Conservation (phyloP, 306 rosid species). For the Quercus glauca region DNA sequence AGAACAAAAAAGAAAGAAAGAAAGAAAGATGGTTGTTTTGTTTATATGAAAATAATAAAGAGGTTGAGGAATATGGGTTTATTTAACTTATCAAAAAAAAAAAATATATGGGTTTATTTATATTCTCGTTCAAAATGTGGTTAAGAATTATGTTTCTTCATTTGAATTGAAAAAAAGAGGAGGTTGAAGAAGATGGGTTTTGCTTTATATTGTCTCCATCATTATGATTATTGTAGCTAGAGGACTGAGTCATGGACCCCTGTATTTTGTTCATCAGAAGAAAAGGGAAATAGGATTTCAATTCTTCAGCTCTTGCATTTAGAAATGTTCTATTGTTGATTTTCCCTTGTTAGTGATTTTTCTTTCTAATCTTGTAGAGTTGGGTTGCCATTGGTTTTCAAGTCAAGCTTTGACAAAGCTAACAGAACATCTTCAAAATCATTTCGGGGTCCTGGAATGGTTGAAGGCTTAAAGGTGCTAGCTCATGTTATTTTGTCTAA, state of each 20-base stretch:
- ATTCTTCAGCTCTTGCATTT: background rate
- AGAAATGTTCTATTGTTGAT: constrained; percentile 4
- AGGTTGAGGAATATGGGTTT: too few relatives aligned
- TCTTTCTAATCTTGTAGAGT: constrained; percentile 49
- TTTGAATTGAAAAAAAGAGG: too few relatives aligned
- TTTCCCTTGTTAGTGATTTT: constrained; percentile 8
- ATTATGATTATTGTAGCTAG: too few relatives aligned
- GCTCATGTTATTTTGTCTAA: constrained; percentile 8
- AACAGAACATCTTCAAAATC: constrained; percentile 93
- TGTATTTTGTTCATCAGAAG: background rate
- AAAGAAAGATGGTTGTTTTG: too few relatives aligned
- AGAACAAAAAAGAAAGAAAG: too few relatives aligned
- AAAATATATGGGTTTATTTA: too few relatives aligned
- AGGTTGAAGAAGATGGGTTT: background rate
- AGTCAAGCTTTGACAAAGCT: constrained; percentile 96
- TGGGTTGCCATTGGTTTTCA: constrained; percentile 86
- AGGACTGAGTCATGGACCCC: too few relatives aligned
- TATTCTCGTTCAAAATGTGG: too few relatives aligned
- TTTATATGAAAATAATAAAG: too few relatives aligned
- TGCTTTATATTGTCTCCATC: too few relatives aligned
- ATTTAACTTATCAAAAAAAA: too few relatives aligned
- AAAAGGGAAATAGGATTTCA: background rate
- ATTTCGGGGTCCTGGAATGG: constrained; percentile 94
- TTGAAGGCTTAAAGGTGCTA: constrained; percentile 64
- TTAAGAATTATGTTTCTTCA: too few relatives aligned